Base-by-base conservation (phyloP, 768 basidiomycete genomes). In the Agaricus sinodeliciosus region DNA sequence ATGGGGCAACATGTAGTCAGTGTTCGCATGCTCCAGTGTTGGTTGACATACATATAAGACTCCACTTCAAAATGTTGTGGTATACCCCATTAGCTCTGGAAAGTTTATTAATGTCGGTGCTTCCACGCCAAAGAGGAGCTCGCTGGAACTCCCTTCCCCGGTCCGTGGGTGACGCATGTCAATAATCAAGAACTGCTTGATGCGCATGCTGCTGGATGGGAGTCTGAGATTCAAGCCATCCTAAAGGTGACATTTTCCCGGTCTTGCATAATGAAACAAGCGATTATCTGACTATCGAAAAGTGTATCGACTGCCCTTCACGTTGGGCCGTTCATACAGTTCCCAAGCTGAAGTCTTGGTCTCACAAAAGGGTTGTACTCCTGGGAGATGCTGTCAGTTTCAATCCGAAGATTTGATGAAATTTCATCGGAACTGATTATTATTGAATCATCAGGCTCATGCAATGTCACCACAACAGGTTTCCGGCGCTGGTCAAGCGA, bases 401-500 rank as follows among this genome's bases (percentile, higher is more conserved):
- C 11, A 31, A 28, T 31, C 31, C 13, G 6, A 9, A 22, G 36
- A n/a, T 31, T 46, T 13, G 13, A 9, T 15, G n/a, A n/a, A 31
- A 9, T 7, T 31, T 16, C 2, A 49, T 12, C 43, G 9, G 49
- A 5, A 1, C 9, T 35, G 11, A 8, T 39, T n/a, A 36, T 64
- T 22, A 31, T 34, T 16, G 3, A 11, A 4, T 18, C 31, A 31
- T 31, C 31, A 67, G 76, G 76, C 75, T 0, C 76, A 79, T 60
- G 75, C 71, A 0, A 75, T 76, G 69, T 63, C 69, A 2, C 75
- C 76, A 0, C 69, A 76, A 56, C 67, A 73, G 59, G 77, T 72
- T 1, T 69, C 74, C 0, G 77, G 78, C 3, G 79, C 75, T 3
- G 74, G 76, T 3, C 76, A 76, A 49, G 76, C 77, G 0, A 70